Conservation (phyloP, 2,329 filamentous ascomycete genomes). For the Paecilomyces variotii region DNA sequence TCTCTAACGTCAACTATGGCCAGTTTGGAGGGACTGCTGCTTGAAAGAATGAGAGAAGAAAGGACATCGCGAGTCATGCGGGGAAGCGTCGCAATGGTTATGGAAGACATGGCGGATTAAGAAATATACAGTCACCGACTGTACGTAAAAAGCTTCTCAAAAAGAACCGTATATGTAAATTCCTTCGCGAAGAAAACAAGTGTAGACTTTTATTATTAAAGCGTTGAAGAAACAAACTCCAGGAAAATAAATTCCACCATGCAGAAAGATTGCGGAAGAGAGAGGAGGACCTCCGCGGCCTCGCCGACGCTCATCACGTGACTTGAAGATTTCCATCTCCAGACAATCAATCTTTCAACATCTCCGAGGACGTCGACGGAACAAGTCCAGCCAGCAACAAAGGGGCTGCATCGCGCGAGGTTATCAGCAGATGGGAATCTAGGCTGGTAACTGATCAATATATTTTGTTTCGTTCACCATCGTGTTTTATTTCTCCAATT, state of each 20-base stretch:
- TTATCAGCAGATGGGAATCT: not conserved
- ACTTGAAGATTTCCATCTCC: constrained; percentile 1
- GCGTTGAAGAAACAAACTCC: no score
- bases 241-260: no score
- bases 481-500: constrained; percentile 1
- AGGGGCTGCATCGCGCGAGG: not conserved
- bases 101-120: constrained; percentile 38
- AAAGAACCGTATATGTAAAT: not conserved
- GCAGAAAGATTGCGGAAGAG: not conserved
- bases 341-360: not conserved
- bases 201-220: no score
- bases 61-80: constrained; percentile 64
- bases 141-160: not conserved
- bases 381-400: not conserved
- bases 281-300: not conserved
- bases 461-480: not conserved
- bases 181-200: no score
- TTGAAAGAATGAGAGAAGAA: constrained; percentile 53
- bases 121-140: not conserved
- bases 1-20: constrained; percentile 88
- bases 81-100: constrained; percentile 55
- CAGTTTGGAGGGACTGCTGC: constrained; percentile 41
- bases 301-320: not conserved
- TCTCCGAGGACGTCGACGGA: constrained; percentile 1
- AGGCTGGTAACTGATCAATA: not conserved